These are phyloP conservation scores for Rubus parviflorus DNA, from an alignment of 306 rosid genomes.

Conservation along the genomic window DNA sequence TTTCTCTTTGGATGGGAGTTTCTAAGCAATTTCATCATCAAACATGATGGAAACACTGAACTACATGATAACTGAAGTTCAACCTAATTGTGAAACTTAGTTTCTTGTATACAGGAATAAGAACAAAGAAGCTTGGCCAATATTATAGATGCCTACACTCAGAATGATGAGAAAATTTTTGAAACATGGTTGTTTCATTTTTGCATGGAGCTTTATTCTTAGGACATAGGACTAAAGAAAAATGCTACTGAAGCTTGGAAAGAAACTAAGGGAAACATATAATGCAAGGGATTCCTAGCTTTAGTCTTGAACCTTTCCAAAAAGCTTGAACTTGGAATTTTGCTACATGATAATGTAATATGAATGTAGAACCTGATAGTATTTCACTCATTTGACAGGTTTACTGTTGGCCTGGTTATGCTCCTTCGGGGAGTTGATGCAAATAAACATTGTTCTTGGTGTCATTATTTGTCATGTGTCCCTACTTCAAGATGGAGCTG, in stretches of 20 bases:
- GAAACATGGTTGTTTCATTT: not conserved
- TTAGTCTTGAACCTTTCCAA: too few relatives aligned
- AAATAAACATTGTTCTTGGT: slow-evolving; percentile 94
- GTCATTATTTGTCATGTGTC: slow-evolving; percentile 91
- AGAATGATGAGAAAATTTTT: not conserved
- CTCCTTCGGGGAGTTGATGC: slow-evolving; percentile 80
- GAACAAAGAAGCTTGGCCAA: not conserved
- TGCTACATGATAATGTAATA: not conserved
- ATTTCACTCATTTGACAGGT: slow-evolving; percentile 38
- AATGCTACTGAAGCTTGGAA: not conserved
- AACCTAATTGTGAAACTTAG: not conserved
- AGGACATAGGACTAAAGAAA: not conserved
- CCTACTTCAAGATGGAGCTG: slow-evolving; percentile 99
- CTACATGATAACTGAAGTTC: not conserved
- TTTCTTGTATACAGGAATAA: not conserved
- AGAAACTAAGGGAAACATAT: not conserved
- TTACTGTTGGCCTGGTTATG: slow-evolving; percentile 68
- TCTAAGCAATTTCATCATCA: not conserved
- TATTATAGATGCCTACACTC: not conserved
- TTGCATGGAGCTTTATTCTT: not conserved
- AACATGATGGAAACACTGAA: too few relatives aligned
- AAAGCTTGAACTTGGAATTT: not conserved
- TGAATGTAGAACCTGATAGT: not conserved
- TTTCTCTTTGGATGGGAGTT: not conserved
- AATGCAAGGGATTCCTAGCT: not conserved